These are phyloP conservation scores for Epichloe hybrida DNA, from an alignment of 2,329 filamentous ascomycete genomes.

Conservation along the genomic window DNA sequence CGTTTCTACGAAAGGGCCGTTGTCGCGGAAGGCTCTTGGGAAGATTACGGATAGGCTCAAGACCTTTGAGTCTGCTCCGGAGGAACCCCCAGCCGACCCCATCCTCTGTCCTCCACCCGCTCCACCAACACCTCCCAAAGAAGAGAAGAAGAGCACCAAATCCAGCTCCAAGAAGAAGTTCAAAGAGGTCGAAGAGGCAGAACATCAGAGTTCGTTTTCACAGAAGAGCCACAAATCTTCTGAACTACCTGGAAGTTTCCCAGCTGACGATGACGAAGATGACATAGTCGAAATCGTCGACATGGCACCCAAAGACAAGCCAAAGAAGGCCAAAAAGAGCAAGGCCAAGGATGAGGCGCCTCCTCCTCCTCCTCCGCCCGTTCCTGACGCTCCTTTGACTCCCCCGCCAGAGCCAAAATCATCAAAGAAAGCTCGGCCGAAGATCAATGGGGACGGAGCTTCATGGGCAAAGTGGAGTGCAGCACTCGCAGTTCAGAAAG, in stretches of 20 bases:
- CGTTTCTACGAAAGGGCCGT: conserved; percentile 24
- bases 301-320: conserved; percentile 28
- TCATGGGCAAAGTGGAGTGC: conserved; percentile 69
- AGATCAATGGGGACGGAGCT: conserved; percentile 55
- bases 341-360: conserved; percentile 12
- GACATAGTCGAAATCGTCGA: conserved; percentile 39
- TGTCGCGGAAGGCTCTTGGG: conserved; percentile 33
- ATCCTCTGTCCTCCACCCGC: conserved; percentile 23
- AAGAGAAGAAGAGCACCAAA: conserved; percentile 16
- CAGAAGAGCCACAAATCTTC: conserved; percentile 17
- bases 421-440: conserved; percentile 62
- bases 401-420: conserved; percentile 44
- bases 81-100: conserved; percentile 23
- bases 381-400: conserved; percentile 33
- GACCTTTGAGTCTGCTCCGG: conserved; percentile 36
- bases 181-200: conserved; percentile 20
- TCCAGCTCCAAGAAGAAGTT: conserved; percentile 30
- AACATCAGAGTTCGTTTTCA: conserved; percentile 17
- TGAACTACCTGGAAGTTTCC: conserved; percentile 40
- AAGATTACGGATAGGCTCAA: conserved; percentile 45
- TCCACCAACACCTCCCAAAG: conserved; percentile 18
- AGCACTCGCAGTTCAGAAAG: conserved; percentile 29
- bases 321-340: conserved; percentile 23
- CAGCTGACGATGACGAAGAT: conserved; percentile 35
- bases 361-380: conserved; percentile 29